Evolutionary conservation across 441 rosid genomes (phyloP).

Genomic region (Pelargonium myrrhifolium): DNA sequence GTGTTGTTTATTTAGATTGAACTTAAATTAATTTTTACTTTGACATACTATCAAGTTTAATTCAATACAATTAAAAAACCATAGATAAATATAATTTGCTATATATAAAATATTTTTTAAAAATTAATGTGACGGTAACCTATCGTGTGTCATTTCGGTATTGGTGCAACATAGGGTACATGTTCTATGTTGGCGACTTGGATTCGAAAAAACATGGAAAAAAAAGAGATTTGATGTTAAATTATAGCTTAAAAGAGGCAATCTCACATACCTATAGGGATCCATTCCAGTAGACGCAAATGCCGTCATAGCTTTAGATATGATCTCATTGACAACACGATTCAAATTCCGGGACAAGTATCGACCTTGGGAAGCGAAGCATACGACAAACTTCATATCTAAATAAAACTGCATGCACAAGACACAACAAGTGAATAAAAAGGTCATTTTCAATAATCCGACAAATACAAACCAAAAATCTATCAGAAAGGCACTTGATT

Average conservation of each 20-base stretch:
- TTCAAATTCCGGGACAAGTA: constrained; percentile 90
- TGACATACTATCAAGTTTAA: no score
- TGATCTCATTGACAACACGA: constrained; percentile 80
- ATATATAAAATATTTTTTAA: no score
- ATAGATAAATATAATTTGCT: no score
- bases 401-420: constrained; percentile 70
- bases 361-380: constrained; percentile 97
- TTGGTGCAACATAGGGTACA: no score
- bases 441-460: neutral
- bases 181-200: no score
- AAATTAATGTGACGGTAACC: no score
- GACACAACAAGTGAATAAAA: constrained; percentile 5
- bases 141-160: no score
- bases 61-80: no score
- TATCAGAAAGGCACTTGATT: constrained; percentile 19
- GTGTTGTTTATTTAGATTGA: no score
- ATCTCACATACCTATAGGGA: constrained; percentile 58
- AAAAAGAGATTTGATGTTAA: neutral
- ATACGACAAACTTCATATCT: constrained; percentile 91
- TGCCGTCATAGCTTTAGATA: constrained; percentile 73
- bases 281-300: constrained; percentile 89
- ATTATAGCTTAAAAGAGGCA: neutral
- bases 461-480: neutral
- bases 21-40: no score
- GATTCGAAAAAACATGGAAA: neutral